A percentile compares a stretch with the other conserved stretches of the same genome.
These are phyloP conservation scores for Carex myosuroides DNA, from an alignment of 176 grass and related monocot genomes.

Conservation along the genomic window DNA sequence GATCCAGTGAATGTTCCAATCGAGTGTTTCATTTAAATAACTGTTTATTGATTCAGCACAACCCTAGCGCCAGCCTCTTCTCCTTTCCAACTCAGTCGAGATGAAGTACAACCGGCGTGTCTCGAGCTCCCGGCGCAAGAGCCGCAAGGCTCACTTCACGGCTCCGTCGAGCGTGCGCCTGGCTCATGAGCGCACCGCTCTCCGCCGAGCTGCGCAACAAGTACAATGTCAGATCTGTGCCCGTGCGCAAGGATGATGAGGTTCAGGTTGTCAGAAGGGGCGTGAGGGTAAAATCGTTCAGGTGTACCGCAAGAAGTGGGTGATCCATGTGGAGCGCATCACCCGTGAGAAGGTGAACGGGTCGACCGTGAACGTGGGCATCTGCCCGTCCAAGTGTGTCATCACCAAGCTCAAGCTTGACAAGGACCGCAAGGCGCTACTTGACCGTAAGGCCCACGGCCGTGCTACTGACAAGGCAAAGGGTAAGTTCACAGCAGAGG, in stretches of 20 bases:
- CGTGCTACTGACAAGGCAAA: conserved; percentile 89
- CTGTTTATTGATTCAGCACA: too few relatives aligned
- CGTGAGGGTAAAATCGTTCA: conserved; percentile 95
- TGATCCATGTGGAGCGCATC: conserved; percentile 95
- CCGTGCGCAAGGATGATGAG: conserved; percentile 94
- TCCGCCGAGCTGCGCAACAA: conserved; percentile 84
- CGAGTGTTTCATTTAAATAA: too few relatives aligned
- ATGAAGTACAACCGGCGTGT: conserved; percentile 88
- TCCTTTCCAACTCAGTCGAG: neutral
- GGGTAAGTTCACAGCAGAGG: conserved; percentile 85
- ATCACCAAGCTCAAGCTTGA: conserved; percentile 96
- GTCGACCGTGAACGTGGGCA: conserved; percentile 82
- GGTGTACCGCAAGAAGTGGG: conserved; percentile 92
- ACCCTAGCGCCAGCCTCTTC: neutral
- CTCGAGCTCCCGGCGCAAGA: conserved; percentile 81
- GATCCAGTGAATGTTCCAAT: too few relatives aligned
- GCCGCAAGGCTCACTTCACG: conserved; percentile 97
- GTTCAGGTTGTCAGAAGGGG: conserved; percentile 92
- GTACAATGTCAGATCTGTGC: conserved; percentile 82
- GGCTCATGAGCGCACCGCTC: conserved; percentile 79
- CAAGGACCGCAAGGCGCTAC: conserved; percentile 90
- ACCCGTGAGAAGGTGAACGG: conserved; percentile 98
- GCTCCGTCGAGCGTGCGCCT: conserved; percentile 86
- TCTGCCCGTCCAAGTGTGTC: conserved; percentile 70
- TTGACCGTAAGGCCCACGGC: conserved; percentile 83